Evolutionary conservation across 1,139 yeast species (phyloP).

Genomic region (Scheffersomyces quercinus): DNA sequence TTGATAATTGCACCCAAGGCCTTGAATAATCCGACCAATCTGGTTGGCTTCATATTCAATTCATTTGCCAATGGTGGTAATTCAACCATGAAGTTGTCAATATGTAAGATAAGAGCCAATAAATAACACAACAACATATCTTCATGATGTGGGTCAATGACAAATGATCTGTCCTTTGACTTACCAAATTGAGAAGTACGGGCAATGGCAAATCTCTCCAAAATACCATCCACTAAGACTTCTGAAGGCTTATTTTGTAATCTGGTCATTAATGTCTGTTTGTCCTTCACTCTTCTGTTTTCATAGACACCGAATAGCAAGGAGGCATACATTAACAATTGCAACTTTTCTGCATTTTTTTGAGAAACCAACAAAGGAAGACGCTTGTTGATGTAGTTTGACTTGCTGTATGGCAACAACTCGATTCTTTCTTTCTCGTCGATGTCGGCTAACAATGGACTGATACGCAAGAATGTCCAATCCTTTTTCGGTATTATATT

Average conservation of each 20-base stretch:
- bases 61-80: constrained; percentile 84
- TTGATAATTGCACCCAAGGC: constrained; percentile 83
- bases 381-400: constrained; percentile 55
- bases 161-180: constrained; percentile 69
- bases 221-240: constrained; percentile 66
- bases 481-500: constrained; percentile 71
- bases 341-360: constrained; percentile 58
- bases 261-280: constrained; percentile 59
- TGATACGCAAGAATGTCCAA: constrained; percentile 63
- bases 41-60: constrained; percentile 77
- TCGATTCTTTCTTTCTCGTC: constrained; percentile 52
- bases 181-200: constrained; percentile 70
- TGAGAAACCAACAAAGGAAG: constrained; percentile 42
- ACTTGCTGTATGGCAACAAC: constrained; percentile 60
- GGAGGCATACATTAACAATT: constrained; percentile 75
- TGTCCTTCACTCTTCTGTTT: constrained; percentile 64
- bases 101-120: constrained; percentile 69
- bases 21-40: constrained; percentile 65
- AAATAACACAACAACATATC: constrained; percentile 83
- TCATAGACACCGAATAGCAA: constrained; percentile 77
- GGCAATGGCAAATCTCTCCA: constrained; percentile 66
- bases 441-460: constrained; percentile 49
- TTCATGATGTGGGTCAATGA: constrained; percentile 83
- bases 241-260: constrained; percentile 70
- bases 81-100: constrained; percentile 75